These are phyloP conservation scores for Begonia peltatifolia DNA, from an alignment of 306 rosid species.

Conservation along the genomic window DNA sequence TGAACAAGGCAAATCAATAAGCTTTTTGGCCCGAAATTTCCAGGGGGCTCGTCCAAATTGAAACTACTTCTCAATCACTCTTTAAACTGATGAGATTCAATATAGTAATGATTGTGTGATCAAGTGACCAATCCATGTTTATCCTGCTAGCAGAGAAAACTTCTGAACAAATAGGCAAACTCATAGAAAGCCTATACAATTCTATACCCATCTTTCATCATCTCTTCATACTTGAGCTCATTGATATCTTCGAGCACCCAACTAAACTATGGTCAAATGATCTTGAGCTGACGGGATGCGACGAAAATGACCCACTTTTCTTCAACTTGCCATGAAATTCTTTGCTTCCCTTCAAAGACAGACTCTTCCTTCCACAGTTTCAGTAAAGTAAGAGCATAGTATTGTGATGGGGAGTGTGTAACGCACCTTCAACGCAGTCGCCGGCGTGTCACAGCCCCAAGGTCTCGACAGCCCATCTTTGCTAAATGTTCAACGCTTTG, in stretches of 20 bases:
- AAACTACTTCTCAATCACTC: too few species aligned
- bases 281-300: conserved; percentile 32
- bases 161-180: too few species aligned
- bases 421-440: conserved; percentile 66
- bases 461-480: conserved; percentile 55
- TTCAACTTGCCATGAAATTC: conserved; percentile 56
- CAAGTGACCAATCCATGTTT: too few species aligned
- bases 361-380: conserved; percentile 47
- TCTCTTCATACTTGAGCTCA: conserved; percentile 28
- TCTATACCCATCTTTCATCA: too few species aligned
- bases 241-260: conserved; percentile 41
- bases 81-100: too few species aligned
- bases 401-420: conserved; percentile 49
- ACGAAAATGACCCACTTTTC: conserved; percentile 31
- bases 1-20: too few species aligned
- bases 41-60: too few species aligned
- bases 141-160: too few species aligned
- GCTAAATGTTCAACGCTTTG: conserved; percentile 30
- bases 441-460: conserved; percentile 63
- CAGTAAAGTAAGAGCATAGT: conserved; percentile 45
- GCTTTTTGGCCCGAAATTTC: too few species aligned
- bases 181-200: too few species aligned
- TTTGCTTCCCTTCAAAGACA: conserved; percentile 47
- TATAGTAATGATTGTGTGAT: too few species aligned
- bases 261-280: conserved; percentile 34